Evolutionary conservation across 75 land plant genomes (phyloP), one percentile per base, ranked within the genome.

Genomic region (Adiantum capillusveneris): DNA sequence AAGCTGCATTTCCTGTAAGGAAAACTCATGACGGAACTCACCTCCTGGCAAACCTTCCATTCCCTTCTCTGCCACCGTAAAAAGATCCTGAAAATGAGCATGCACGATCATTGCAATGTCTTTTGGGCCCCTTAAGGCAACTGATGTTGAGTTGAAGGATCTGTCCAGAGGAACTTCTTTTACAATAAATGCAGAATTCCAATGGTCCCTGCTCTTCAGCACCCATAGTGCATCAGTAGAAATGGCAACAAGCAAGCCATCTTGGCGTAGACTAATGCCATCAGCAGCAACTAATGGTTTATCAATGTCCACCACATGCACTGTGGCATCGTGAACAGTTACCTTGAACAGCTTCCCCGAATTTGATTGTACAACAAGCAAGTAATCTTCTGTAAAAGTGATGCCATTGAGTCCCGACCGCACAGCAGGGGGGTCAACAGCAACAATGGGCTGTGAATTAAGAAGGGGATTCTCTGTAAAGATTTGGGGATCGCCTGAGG

Each of bases 311-410:
- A 87, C 88, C 37, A 29, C 27, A 27, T 71, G 59, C 46, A 81
- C 85, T 19, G 52, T 46, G 22, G 72, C 81, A 59, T 81, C 83
- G 0, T 71, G 67, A 20, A 48, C 62, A 43, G 71, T 73, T 17
- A 84, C 79, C 58, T 68, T 71, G 77, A 72, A 84, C 24, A 90
- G 18, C 52, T 57, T 79, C 28, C 96, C 93, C 0, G 96, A 72
- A 50, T 76, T 77, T 26, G 48, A 41, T 58, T 87, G 92, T 21
- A 60, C 77, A 46, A 73, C 93, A 29, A 70, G 50, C 16, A 70
- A 60, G 24, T 26, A 56, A 27, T 26, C 21, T 27, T 22, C 26
- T 27, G 29, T 16, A 48, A 64, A 70, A 20, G 45, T 59, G 1
- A 70, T 70, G 1, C 73, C 73, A 50, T 63, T 70, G 31, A 70